Evolutionary conservation across 176 grass and related monocot genomes (phyloP).

Genomic region (Alopecurus myosuroides): DNA sequence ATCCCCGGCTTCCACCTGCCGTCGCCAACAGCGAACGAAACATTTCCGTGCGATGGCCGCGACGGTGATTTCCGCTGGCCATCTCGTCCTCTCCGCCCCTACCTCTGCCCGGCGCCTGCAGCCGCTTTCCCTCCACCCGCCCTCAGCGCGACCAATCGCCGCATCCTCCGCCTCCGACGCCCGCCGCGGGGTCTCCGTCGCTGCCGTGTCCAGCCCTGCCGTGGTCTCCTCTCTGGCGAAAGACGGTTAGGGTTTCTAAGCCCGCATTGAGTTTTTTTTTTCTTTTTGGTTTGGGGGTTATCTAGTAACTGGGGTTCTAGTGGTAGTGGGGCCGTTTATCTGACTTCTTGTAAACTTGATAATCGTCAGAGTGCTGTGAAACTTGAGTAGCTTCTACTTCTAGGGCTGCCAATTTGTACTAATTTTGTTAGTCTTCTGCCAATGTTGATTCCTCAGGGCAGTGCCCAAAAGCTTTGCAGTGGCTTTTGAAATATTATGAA

Average conservation of each 20-base stretch:
- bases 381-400: not conserved
- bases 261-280: not conserved
- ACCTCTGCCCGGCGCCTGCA: not conserved
- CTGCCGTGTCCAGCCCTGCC: slow-evolving; percentile 29
- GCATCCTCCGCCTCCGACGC: not conserved
- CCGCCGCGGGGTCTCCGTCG: slow-evolving; percentile 18
- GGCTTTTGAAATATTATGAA: not conserved
- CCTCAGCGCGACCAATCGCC: slow-evolving; percentile 19
- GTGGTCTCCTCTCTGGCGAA: not conserved
- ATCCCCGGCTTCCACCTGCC: not conserved
- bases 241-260: slow-evolving; percentile 27
- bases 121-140: not conserved
- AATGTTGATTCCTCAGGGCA: not conserved
- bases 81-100: slow-evolving; percentile 24
- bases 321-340: not conserved
- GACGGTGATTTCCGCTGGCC: slow-evolving; percentile 28
- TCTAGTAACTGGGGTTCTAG: slow-evolving; percentile 21
- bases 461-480: not conserved
- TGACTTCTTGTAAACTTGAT: not conserved
- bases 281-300: not conserved
- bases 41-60: slow-evolving; percentile 21
- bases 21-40: not conserved
- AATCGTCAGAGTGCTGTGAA: not conserved
- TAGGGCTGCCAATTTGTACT: not conserved
- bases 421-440: not conserved